Evolutionary conservation across 108 stramenopile genomes (phyloP).

Genomic region (Halocafeteria seosinensis): DNA sequence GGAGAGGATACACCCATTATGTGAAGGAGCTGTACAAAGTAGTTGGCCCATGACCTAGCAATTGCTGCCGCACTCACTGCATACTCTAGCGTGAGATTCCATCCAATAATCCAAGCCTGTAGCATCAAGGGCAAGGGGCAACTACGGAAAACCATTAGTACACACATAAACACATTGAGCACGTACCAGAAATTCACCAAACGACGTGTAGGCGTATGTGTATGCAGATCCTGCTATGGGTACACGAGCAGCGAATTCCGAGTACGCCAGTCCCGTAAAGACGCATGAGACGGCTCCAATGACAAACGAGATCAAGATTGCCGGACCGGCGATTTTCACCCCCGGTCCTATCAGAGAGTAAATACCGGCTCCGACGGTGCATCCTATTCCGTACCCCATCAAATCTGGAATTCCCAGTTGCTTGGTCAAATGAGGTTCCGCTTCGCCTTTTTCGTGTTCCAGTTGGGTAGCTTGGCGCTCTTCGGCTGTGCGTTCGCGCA

Average conservation of each 20-base stretch:
- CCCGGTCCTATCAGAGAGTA: constrained; percentile 43
- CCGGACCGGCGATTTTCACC: constrained; percentile 34
- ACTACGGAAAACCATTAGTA: no score
- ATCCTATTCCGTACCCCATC: constrained; percentile 36
- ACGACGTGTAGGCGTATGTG: constrained; percentile 39
- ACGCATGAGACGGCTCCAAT: constrained; percentile 34
- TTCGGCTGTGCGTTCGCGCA: not conserved
- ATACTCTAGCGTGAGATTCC: constrained; percentile 39
- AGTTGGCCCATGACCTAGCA: constrained; percentile 43
- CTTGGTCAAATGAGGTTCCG: constrained; percentile 9
- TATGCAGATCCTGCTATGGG: constrained; percentile 41
- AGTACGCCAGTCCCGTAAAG: constrained; percentile 37
- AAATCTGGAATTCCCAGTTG: constrained; percentile 28
- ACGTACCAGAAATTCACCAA: constrained; percentile 40
- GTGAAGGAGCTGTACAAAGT: constrained; percentile 17
- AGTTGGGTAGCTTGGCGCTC: no score
- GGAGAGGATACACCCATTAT: not conserved
- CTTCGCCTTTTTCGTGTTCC: no score
- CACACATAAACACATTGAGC: no score
- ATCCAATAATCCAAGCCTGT: constrained; percentile 34
- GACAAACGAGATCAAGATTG: constrained; percentile 31
- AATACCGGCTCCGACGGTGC: constrained; percentile 39
- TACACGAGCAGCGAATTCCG: constrained; percentile 40
- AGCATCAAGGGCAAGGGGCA: no score
- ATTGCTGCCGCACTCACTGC: constrained; percentile 39